These are phyloP conservation scores for Cladosporium oxysporum DNA, from an alignment of 2,329 filamentous ascomycete genomes.

Conservation along the genomic window DNA sequence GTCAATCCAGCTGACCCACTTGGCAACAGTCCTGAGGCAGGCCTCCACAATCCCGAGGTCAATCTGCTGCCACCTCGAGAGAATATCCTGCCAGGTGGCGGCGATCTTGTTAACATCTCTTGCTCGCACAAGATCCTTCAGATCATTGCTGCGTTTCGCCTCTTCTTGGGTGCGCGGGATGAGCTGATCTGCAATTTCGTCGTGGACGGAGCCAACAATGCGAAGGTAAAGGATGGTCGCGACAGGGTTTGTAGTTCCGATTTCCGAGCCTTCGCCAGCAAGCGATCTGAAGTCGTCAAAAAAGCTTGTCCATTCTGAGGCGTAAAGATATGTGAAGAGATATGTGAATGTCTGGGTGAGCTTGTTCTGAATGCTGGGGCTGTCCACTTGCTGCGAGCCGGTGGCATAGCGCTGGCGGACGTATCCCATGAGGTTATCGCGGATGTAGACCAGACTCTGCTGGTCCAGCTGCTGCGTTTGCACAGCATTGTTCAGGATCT, in stretches of 20 bases:
- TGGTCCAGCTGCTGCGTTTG: constrained; percentile 75
- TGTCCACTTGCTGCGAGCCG: constrained; percentile 61
- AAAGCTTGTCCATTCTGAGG: constrained; percentile 82
- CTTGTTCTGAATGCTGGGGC: constrained; percentile 86
- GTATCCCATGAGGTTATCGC: constrained; percentile 80
- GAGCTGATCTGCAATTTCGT: constrained; percentile 94
- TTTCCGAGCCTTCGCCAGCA: constrained; percentile 61
- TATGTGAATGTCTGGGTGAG: constrained; percentile 93
- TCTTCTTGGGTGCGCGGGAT: constrained; percentile 76
- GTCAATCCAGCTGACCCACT: constrained; percentile 99
- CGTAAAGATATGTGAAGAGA: constrained; percentile 86
- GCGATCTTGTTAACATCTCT: constrained; percentile 88
- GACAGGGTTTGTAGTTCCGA: constrained; percentile 64
- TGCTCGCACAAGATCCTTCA: constrained; percentile 87
- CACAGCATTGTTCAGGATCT: constrained; percentile 90
- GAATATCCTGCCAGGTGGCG: constrained; percentile 85
- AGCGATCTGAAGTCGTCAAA: constrained; percentile 85
- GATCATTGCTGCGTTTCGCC: constrained; percentile 78
- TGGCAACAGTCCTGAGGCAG: constrained; percentile 86
- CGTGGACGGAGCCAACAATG: constrained; percentile 85
- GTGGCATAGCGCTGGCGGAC: constrained; percentile 72
- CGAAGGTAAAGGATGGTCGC: constrained; percentile 88
- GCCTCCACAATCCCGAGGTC: constrained; percentile 77
- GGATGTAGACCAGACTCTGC: constrained; percentile 72
- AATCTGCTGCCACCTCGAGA: constrained; percentile 70